Evolutionary conservation across 805 yeast species (phyloP), one percentile per base, ranked within the genome.

Genomic region (Spathaspora hagerdaliae): DNA sequence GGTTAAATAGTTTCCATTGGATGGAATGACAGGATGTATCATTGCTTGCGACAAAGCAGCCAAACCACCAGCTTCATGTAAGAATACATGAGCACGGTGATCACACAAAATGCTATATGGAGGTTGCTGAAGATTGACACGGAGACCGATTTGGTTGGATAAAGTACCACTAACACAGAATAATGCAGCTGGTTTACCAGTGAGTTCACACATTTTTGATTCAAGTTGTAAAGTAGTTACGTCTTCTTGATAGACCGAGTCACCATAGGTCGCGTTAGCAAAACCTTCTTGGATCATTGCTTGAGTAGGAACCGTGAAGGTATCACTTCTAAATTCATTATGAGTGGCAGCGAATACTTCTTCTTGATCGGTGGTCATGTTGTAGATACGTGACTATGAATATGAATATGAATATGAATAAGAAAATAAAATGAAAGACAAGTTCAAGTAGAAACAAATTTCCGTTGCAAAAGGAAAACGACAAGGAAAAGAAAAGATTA

Each of bases 241-340:
- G 53, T 71, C 76, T 50, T 71, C 75, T 47, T 67, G 61, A 52
- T 71, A 71, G 2, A 71, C 76, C 5, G 75, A 59, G 49, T 71
- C 76, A 4, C 76, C 76, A 24, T 62, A 57, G 0, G 72, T 56
- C n/a, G 73, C 54, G 9, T 48, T 50, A 29, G 53, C 31, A 10
- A 52, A 33, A 27, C 90, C 81, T 48, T 73, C 73, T 24, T 51
- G 53, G 14, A 86, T 61, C 92, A 90, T 88, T 31, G 78, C 70
- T 36, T 71, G 71, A 0, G 96, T 80, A 29, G 97, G 97, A 7
- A 87, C 86, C 3, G 97, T 90, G 74, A 89, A 88, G 1, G 97
- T 91, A 64, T 91, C 98, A 56, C 64, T 67, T 43, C 76, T 59
- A 53, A 71, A 71, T 51, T 71, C 76, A 49, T 69, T 69, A 44